phyloP scores from a whole-genome alignment of 208 protist genomes.

The Acanthamoeba triangularis region DNA sequence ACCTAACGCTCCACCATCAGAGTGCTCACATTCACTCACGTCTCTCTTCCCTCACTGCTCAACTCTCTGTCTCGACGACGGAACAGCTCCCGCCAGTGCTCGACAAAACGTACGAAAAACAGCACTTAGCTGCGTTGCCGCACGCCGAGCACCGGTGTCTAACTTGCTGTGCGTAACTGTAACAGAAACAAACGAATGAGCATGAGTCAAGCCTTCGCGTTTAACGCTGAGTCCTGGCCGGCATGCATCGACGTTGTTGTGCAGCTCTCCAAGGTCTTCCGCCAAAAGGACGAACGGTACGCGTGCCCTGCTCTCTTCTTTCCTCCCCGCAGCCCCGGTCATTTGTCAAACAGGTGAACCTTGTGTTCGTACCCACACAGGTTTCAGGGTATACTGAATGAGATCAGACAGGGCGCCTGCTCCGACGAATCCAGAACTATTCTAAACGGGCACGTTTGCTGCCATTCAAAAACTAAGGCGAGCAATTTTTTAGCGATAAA shows the following conservation, averaged over 20 bases:
- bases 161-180: neutral
- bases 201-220: slow-evolving; percentile 15
- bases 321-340: too few relatives aligned
- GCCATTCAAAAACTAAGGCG: too few relatives aligned
- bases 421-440: neutral
- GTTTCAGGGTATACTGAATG: neutral
- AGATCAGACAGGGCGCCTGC: neutral
- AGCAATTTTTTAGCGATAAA: too few relatives aligned
- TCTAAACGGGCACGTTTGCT: neutral
- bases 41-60: neutral
- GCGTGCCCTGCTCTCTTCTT: too few relatives aligned
- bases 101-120: neutral
- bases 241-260: slow-evolving; percentile 55
- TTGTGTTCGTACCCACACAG: neutral
- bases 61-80: neutral
- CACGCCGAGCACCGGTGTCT: too few relatives aligned
- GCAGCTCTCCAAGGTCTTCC: slow-evolving; percentile 59
- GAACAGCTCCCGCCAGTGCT: neutral
- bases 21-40: too few relatives aligned
- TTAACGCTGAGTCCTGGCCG: slow-evolving; percentile 25
- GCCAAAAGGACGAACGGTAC: slow-evolving; percentile 53
- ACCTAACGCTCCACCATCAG: neutral
- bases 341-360: neutral
- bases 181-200: neutral
- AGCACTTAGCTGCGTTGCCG: too few relatives aligned